Base-by-base conservation (phyloP, 2,329 filamentous ascomycete genomes). In the Aspergillus japonicus region DNA sequence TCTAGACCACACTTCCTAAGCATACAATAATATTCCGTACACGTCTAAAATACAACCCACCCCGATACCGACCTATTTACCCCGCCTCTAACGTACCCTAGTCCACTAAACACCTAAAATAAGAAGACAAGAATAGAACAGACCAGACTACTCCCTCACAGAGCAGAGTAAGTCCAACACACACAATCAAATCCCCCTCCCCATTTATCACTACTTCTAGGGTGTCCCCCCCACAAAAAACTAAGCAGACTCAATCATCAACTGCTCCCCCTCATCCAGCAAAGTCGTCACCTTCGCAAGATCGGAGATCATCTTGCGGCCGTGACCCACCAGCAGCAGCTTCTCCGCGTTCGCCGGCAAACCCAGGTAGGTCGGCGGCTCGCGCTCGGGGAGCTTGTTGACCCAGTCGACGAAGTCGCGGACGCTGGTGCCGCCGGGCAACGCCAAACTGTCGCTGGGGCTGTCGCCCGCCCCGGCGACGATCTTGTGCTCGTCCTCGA, bases 271-370 rank as follows among this genome's bases (percentile, higher is more conserved):
- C 75, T 99, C 95, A 76, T 99, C 94, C 71, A 99, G 78, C 76
- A 97, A 82, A 66, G 92, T 90, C 63, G 90, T 90, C 55, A 99
- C 90, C 75, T 89, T 91, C 72, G 89, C 88, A 75, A 98, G 70
- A 75, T 97, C 93, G 64, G 84, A 85, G 69, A 97, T 88, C 85
- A 97, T 88, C 70, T 89, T 90, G 71, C 86, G 85, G 48, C 94
- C 96, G 70, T 96, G 87, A 2, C 91, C 93, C 14, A 96, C 91
- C 33, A 99, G 83, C 68, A 99, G 77, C 73, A 99, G 75, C 79
- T 98, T 99, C 86, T 99, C 95, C 21, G 95, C 95, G 74, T 99
- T 97, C 29, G 92, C 91, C 39, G 95, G 95, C 66, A 99, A 78
- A 23, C 95, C 96, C 16, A 99, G 83, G 73, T 96, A 99, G 0